phyloP scores from a whole-genome alignment of 116 monocot genomes.

The Zostera marina region DNA sequence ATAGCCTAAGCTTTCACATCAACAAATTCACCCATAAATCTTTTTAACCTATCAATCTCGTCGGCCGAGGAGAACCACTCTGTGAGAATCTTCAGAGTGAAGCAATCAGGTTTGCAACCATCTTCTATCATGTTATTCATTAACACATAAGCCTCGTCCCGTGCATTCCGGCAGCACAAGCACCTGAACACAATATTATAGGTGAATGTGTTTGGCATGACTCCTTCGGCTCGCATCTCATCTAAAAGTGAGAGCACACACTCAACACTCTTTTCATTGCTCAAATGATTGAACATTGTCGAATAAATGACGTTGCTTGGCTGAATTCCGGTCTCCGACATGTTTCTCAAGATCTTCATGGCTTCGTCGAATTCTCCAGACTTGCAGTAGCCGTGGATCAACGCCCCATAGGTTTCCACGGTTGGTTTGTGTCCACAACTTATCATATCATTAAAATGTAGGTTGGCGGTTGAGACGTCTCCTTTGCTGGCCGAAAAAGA shows the following conservation, averaged over 20 bases:
- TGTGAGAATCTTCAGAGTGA: background rate
- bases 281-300: constrained; percentile 39
- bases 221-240: constrained; percentile 38
- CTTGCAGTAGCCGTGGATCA: constrained; percentile 68
- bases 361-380: constrained; percentile 36
- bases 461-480: constrained; percentile 36
- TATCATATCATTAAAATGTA: constrained; percentile 43
- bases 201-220: constrained; percentile 30
- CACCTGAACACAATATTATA: constrained; percentile 68
- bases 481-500: constrained; percentile 26
- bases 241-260: constrained; percentile 32
- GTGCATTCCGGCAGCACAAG: constrained; percentile 31
- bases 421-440: constrained; percentile 28
- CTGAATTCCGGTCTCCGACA: constrained; percentile 18
- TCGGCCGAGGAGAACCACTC: background rate
- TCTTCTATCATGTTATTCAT: constrained; percentile 1
- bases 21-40: no score
- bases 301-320: constrained; percentile 55
- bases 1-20: no score
- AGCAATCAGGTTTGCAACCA: background rate
- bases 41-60: background rate
- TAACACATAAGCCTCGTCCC: constrained; percentile 34
- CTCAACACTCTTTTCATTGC: constrained; percentile 18
- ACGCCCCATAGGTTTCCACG: constrained; percentile 56
- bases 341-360: constrained; percentile 31